Percentiles rank a stretch among this genome's conserved stretches.
Evolutionary conservation across 257 asterid species (phyloP).

Genomic region (Solanum virginianum): DNA sequence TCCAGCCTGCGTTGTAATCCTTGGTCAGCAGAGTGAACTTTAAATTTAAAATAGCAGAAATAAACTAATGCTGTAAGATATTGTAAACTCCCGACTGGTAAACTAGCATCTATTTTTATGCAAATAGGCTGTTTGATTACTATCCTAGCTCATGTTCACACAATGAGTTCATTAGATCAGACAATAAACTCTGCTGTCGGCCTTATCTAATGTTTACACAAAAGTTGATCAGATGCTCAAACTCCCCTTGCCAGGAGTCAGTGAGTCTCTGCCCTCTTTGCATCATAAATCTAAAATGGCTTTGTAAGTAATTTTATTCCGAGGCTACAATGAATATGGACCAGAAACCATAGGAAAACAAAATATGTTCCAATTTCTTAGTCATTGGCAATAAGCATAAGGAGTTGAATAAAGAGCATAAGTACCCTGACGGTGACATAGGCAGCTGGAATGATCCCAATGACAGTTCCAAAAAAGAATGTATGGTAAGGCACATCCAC

Average conservation of each 20-base stretch:
- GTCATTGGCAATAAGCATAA: neutral
- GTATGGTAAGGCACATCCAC: constrained; percentile 84
- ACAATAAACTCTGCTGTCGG: neutral
- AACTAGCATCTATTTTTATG: neutral
- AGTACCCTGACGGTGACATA: constrained; percentile 84
- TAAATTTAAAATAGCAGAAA: neutral
- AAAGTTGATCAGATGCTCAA: neutral
- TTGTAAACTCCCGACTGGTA: neutral
- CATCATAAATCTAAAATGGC: neutral
- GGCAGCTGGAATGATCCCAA: constrained; percentile 92
- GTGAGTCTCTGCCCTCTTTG: neutral
- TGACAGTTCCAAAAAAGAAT: constrained; percentile 75
- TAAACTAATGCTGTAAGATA: neutral
- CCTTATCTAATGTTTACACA: neutral
- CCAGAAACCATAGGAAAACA: neutral
- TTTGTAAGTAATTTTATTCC: neutral
- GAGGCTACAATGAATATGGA: neutral
- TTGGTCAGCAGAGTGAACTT: neutral
- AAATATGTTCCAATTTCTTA: neutral
- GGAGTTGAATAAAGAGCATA: neutral
- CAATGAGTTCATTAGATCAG: neutral
- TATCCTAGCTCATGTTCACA: neutral
- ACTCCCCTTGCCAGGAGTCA: neutral
- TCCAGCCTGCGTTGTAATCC: constrained; percentile 56
- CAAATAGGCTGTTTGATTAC: neutral